A percentile compares a stretch with the other conserved stretches of the same genome.
phyloP scores from a whole-genome alignment of 164 flowering plant species.

The Sextonia rubra region DNA sequence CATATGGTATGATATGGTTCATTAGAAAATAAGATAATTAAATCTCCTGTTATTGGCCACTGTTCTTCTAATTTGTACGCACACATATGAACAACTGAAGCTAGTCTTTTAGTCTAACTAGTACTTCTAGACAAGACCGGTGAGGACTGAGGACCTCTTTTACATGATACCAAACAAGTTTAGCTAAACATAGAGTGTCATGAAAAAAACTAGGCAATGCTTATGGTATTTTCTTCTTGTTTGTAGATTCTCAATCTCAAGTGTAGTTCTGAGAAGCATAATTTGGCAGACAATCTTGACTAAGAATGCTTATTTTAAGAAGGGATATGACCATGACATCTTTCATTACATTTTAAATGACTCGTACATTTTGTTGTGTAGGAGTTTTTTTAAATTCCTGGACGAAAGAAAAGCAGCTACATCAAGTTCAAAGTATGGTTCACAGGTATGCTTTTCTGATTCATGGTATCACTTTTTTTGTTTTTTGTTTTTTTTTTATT shows the following conservation, averaged over 20 bases:
- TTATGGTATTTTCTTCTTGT: constrained; percentile 2
- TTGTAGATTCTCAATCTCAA: neutral
- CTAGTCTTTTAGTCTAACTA: neutral
- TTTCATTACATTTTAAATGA: neutral
- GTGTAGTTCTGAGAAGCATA: neutral
- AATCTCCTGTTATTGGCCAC: neutral
- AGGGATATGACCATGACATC: neutral
- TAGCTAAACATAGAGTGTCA: neutral
- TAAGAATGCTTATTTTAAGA: neutral
- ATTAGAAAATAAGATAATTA: neutral
- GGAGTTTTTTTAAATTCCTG: constrained; percentile 82
- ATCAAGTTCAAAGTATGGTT: constrained; percentile 72
- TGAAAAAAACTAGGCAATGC: neutral
- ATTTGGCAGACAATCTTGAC: neutral
- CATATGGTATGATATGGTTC: constrained; percentile 55
- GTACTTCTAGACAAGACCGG: neutral
- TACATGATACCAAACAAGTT: neutral
- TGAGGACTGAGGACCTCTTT: neutral
- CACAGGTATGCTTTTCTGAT: constrained; percentile 55
- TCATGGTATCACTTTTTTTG: neutral
- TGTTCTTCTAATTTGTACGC: neutral
- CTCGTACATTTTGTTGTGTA: constrained; percentile 19
- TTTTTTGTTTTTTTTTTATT: no score
- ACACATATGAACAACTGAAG: neutral
- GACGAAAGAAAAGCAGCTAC: constrained; percentile 58